These are phyloP conservation scores for Melaleuca alternifolia DNA, from an alignment of 345 rosid genomes.

Conservation along the genomic window DNA sequence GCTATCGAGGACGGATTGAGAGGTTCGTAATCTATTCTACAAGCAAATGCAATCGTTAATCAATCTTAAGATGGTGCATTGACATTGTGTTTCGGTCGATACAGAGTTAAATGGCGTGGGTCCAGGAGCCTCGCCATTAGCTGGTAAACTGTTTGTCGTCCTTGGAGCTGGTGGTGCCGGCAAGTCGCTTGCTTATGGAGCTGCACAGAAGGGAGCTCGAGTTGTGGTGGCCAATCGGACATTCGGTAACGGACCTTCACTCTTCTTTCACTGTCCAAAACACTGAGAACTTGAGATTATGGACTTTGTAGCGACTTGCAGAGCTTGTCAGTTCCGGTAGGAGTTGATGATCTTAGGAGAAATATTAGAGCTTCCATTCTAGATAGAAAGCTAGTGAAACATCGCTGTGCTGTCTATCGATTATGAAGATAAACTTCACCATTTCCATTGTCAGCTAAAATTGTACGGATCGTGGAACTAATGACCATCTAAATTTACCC, in stretches of 20 bases:
- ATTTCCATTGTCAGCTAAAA: neutral
- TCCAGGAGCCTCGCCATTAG: slow-evolving; percentile 17
- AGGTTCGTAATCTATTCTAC: slow-evolving; percentile 4
- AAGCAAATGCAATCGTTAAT: neutral
- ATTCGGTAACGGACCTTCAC: slow-evolving; percentile 6
- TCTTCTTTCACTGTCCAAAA: neutral
- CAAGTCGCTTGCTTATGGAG: slow-evolving; percentile 40
- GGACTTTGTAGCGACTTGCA: neutral
- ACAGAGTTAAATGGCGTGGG: slow-evolving; percentile 10
- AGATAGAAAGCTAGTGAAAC: neutral
- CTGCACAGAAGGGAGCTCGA: slow-evolving; percentile 34
- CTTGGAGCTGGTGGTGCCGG: slow-evolving; percentile 41
- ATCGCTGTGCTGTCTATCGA: neutral
- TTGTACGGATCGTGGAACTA: neutral
- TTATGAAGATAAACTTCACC: neutral
- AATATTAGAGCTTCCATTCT: neutral
- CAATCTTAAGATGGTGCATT: neutral
- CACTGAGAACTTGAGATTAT: neutral
- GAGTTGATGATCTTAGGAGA: neutral
- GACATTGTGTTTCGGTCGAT: neutral
- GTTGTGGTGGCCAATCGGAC: slow-evolving; percentile 33
- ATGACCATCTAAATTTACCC: neutral
- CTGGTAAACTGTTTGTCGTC: slow-evolving; percentile 27
- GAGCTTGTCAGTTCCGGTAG: neutral
- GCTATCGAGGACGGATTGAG: slow-evolving; percentile 30